Conservation (phyloP, 257 asterid species). For the Solanum paucissectum region DNA sequence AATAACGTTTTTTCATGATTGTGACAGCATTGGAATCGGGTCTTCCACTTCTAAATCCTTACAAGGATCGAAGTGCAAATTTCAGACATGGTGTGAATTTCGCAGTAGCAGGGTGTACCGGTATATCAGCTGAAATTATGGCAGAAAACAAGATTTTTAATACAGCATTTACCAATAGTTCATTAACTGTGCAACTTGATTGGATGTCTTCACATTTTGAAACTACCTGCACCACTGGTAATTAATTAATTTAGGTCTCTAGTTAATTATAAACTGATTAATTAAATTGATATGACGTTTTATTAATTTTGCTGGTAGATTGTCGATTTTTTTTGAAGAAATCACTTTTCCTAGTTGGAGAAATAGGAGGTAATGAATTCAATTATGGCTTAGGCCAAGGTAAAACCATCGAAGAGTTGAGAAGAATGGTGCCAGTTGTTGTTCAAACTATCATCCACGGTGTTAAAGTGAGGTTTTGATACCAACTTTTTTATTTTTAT, state of each 20-base stretch:
- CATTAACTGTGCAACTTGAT: conserved; percentile 12
- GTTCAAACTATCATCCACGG: background rate
- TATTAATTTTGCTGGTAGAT: background rate
- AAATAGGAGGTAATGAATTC: conserved; percentile 11
- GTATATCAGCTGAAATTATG: background rate
- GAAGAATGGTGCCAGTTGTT: background rate
- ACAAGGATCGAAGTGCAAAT: background rate
- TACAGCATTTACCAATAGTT: conserved; percentile 1
- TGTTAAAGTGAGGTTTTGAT: background rate
- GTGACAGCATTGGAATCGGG: background rate
- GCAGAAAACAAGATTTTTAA: background rate
- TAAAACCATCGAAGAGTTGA: conserved; percentile 2
- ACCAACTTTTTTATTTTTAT: background rate
- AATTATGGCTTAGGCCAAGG: conserved; percentile 9
- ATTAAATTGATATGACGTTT: background rate
- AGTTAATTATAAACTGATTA: no score
- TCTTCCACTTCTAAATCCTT: conserved; percentile 2
- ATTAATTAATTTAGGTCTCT: background rate
- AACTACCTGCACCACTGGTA: background rate
- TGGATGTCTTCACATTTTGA: conserved; percentile 16
- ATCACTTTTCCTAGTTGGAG: conserved; percentile 10
- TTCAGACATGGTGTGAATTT: conserved; percentile 9
- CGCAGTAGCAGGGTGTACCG: conserved; percentile 15
- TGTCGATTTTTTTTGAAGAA: background rate
- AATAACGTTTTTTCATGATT: background rate